phyloP scores from a whole-genome alignment of 1,139 yeast genomes.

The Zygoascus sp. region DNA sequence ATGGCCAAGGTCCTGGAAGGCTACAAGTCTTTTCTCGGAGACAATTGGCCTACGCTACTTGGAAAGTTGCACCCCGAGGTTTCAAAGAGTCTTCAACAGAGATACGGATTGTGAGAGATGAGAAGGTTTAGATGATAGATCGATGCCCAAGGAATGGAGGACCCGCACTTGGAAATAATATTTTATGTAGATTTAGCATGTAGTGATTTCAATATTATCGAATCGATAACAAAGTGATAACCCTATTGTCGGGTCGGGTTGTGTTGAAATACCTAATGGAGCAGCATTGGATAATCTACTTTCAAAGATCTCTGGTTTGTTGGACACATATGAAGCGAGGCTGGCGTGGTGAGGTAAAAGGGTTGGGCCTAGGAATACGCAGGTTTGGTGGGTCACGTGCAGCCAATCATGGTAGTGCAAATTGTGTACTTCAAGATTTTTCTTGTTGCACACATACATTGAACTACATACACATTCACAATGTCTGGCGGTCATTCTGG shows the following conservation, averaged over 20 bases:
- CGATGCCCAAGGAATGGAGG: too few species aligned
- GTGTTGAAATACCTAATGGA: too few species aligned
- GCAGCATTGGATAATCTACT: too few species aligned
- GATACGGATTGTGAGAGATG: slow-evolving; percentile 21
- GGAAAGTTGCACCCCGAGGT: slow-evolving; percentile 21
- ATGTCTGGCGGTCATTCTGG: slow-evolving; percentile 76
- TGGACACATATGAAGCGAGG: too few species aligned
- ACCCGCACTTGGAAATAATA: not conserved
- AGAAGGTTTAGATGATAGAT: too few species aligned
- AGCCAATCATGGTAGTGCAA: slow-evolving; percentile 7
- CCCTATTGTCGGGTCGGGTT: too few species aligned
- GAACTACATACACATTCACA: slow-evolving; percentile 20
- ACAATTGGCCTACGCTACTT: slow-evolving; percentile 31
- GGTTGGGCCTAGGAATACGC: too few species aligned
- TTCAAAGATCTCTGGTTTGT: too few species aligned
- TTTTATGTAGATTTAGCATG: not conserved
- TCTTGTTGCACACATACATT: not conserved
- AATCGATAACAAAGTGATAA: too few species aligned
- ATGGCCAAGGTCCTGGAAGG: slow-evolving; percentile 35
- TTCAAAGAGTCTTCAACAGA: slow-evolving; percentile 19
- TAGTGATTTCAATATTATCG: slow-evolving; percentile 2
- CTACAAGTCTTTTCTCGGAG: slow-evolving; percentile 33
- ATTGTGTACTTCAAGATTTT: not conserved
- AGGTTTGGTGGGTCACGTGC: slow-evolving; percentile 12
- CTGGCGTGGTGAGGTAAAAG: too few species aligned